A percentile compares a stretch with the other conserved stretches of the same genome.
Conservation (phyloP, 192 early-diverging fungal species). For the Lunasporangiospora selenospora region DNA sequence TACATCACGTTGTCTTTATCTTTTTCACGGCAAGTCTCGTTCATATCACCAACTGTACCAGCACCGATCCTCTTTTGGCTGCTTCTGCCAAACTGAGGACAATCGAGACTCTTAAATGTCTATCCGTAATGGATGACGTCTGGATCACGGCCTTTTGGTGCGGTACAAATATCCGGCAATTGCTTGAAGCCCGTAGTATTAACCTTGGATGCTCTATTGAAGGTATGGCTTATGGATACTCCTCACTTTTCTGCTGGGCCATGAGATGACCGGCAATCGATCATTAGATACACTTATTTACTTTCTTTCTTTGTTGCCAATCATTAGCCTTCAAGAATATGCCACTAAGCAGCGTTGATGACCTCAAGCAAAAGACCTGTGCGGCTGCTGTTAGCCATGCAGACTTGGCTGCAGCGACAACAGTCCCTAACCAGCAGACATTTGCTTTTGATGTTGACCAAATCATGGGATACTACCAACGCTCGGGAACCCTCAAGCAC, state of each 20-base stretch:
- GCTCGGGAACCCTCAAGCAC: constrained; percentile 3
- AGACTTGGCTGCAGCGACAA: constrained; percentile 14
- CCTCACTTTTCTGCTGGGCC: too few species aligned
- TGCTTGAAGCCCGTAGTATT: constrained; percentile 37
- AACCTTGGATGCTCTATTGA: constrained; percentile 25
- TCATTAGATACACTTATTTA: too few species aligned
- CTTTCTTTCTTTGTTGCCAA: not conserved
- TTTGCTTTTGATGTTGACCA: constrained; percentile 38
- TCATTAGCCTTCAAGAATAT: constrained; percentile 17
- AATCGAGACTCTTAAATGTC: constrained; percentile 36
- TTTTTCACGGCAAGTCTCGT: constrained; percentile 47
- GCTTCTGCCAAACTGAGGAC: constrained; percentile 43
- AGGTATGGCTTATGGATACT: too few species aligned
- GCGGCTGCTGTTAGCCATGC: not conserved
- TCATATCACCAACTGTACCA: constrained; percentile 49
- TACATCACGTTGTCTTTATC: constrained; percentile 37
- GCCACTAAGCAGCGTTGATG: constrained; percentile 16
- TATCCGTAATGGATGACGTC: constrained; percentile 33
- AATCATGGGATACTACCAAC: constrained; percentile 43
- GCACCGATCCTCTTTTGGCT: constrained; percentile 32
- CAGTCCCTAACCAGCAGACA: constrained; percentile 25
- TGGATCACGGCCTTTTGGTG: constrained; percentile 21
- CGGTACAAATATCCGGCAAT: constrained; percentile 15
- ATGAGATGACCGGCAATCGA: too few species aligned
- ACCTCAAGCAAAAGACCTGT: constrained; percentile 4